phyloP scores from a whole-genome alignment of 1,139 yeast genomes.

The Arxiozyma slooffiae region DNA sequence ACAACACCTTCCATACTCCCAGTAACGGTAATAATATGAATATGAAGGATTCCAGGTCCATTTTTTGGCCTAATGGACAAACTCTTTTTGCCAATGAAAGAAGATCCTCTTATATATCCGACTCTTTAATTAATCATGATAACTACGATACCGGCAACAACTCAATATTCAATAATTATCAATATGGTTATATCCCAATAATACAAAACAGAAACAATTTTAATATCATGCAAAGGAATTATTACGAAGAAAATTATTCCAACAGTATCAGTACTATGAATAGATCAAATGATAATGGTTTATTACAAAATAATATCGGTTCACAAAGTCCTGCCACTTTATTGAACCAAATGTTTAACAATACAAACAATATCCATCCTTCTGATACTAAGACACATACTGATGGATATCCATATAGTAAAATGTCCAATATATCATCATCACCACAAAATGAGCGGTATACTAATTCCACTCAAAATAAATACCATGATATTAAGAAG shows the following conservation, averaged over 20 bases:
- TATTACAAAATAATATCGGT: background rate
- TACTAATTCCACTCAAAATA: background rate
- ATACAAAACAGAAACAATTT: background rate
- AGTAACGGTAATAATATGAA: background rate
- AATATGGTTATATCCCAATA: background rate
- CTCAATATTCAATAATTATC: background rate
- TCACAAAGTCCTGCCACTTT: background rate
- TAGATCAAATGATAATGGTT: background rate
- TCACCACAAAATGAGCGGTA: background rate
- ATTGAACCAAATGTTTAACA: constrained; percentile 1
- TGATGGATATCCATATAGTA: background rate
- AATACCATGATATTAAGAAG: background rate
- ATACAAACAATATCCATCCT: background rate
- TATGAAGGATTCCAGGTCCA: background rate
- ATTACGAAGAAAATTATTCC: background rate
- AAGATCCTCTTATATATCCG: constrained; percentile 30
- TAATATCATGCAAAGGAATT: background rate
- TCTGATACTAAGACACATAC: background rate
- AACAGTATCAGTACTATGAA: background rate
- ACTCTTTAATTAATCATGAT: constrained; percentile 24
- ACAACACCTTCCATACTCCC: background rate
- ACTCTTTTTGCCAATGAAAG: constrained; percentile 13
- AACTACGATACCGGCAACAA: background rate
- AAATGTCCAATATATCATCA: background rate
- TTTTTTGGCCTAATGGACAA: background rate